These are phyloP conservation scores for Vitis rotundifolia DNA, from an alignment of 164 flowering plant genomes.

Conservation along the genomic window DNA sequence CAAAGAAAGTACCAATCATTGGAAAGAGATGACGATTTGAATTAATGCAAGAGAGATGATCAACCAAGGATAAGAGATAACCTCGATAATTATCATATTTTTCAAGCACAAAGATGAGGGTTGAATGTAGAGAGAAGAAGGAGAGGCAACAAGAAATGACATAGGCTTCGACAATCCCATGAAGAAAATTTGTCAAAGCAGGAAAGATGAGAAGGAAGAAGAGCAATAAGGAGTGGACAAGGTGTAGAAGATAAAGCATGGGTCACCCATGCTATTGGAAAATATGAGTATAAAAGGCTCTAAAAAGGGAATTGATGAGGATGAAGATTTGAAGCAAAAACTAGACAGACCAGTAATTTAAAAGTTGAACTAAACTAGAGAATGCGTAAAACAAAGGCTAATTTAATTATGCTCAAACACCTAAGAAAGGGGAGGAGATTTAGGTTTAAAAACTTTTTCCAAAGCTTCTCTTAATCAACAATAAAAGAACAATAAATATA, in stretches of 20 bases:
- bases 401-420: too few species aligned
- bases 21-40: slow-evolving; percentile 76
- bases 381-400: too few species aligned
- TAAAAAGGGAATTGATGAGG: slow-evolving; percentile 25
- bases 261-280: slow-evolving; percentile 50
- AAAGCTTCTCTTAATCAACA: too few species aligned
- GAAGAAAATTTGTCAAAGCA: slow-evolving; percentile 55
- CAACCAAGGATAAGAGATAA: slow-evolving; percentile 55
- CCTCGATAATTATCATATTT: slow-evolving; percentile 55
- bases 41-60: slow-evolving; percentile 64
- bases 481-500: too few species aligned
- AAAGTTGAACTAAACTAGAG: too few species aligned
- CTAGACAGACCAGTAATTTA: too few species aligned
- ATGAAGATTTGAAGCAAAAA: too few species aligned
- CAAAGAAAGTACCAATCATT: slow-evolving; percentile 57
- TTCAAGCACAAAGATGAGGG: slow-evolving; percentile 66
- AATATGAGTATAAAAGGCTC: slow-evolving; percentile 60
- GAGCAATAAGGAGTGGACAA: slow-evolving; percentile 47
- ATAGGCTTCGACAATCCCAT: slow-evolving; percentile 53
- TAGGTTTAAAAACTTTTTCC: too few species aligned
- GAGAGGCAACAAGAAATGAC: slow-evolving; percentile 60
- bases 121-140: slow-evolving; percentile 55
- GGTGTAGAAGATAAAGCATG: slow-evolving; percentile 61
- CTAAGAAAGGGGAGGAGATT: too few species aligned
- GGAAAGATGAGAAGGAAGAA: slow-evolving; percentile 70